Percentiles rank a stretch among this genome's conserved stretches.
Evolutionary conservation across 2,329 filamentous ascomycete genomes (phyloP).

Genomic region (Aotearoamyces nothofagi): DNA sequence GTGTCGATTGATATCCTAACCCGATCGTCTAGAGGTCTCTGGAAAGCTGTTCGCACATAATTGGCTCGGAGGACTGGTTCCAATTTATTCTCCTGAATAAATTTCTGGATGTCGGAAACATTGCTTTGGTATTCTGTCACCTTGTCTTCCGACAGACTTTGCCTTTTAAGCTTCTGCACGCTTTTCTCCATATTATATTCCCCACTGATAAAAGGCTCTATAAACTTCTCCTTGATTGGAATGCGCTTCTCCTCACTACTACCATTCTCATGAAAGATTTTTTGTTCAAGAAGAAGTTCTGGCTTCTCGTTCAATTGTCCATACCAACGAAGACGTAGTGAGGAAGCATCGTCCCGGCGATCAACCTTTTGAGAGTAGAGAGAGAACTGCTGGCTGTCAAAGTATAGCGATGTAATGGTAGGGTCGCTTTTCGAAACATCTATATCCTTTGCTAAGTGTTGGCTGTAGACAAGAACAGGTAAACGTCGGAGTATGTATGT

Average conservation of each 20-base stretch:
- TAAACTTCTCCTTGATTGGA: conserved; percentile 84
- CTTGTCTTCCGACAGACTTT: conserved; percentile 49
- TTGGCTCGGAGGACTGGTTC: conserved; percentile 82
- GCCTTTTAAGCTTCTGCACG: conserved; percentile 71
- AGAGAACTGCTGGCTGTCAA: conserved; percentile 75
- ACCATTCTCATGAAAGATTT: conserved; percentile 64
- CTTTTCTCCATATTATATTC: conserved; percentile 89
- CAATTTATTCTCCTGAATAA: conserved; percentile 62
- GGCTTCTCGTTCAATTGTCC: conserved; percentile 67
- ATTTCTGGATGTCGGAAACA: conserved; percentile 63
- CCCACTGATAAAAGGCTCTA: conserved; percentile 72
- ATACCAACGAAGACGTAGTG: conserved; percentile 81
- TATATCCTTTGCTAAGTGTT: conserved; percentile 67
- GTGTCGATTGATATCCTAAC: conserved; percentile 90
- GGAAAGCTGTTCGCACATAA: conserved; percentile 89
- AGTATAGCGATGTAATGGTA: conserved; percentile 88
- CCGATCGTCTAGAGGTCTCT: conserved; percentile 83
- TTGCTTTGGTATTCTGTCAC: conserved; percentile 56
- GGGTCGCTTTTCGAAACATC: conserved; percentile 69
- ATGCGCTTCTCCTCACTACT: conserved; percentile 68
- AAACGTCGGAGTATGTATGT: conserved; percentile 84
- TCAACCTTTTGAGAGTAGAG: conserved; percentile 80
- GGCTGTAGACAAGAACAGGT: conserved; percentile 85
- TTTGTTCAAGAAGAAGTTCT: conserved; percentile 79
- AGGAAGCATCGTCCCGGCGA: conserved; percentile 59